Percentiles rank a stretch among this genome's conserved stretches.
Evolutionary conservation across 1,284 basidiomycete genomes (phyloP).

Genomic region (Meripilus lineatus): DNA sequence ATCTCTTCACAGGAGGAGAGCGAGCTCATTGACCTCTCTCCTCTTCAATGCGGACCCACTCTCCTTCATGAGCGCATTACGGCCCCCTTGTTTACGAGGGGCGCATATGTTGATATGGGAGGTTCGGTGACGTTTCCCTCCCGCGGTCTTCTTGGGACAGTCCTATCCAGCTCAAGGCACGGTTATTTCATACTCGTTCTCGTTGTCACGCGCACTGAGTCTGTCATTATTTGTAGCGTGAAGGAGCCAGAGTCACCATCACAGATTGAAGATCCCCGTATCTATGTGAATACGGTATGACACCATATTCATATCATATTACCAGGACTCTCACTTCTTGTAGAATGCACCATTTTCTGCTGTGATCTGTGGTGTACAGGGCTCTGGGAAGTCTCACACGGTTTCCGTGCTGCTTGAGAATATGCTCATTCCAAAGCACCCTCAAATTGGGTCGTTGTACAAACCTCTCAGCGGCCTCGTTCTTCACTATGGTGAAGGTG

Average conservation of each 20-base stretch:
- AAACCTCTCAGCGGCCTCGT: constrained; percentile 59
- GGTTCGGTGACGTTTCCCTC: constrained; percentile 34
- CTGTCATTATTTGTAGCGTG: too few relatives aligned
- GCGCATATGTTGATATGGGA: constrained; percentile 38
- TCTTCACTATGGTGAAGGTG: constrained; percentile 66
- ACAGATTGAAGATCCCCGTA: too few relatives aligned
- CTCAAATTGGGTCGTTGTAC: constrained; percentile 42
- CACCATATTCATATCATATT: too few relatives aligned
- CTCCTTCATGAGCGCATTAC: constrained; percentile 48
- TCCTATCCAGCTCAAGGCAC: too few relatives aligned
- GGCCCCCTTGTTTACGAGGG: constrained; percentile 50
- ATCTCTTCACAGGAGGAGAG: too few relatives aligned
- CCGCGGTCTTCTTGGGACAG: constrained; percentile 53
- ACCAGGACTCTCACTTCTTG: not conserved
- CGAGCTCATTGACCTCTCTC: too few relatives aligned
- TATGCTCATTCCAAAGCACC: constrained; percentile 52
- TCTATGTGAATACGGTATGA: too few relatives aligned
- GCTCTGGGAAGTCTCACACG: constrained; percentile 69
- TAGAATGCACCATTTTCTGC: constrained; percentile 35
- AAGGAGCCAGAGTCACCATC: too few relatives aligned
- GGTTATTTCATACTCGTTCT: too few relatives aligned
- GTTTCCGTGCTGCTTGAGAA: constrained; percentile 61
- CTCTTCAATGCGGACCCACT: too few relatives aligned
- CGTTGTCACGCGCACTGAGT: too few relatives aligned
- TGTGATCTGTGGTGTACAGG: constrained; percentile 33